Conservation (phyloP, 345 rosid species). For the Sisymbrium altissimum region DNA sequence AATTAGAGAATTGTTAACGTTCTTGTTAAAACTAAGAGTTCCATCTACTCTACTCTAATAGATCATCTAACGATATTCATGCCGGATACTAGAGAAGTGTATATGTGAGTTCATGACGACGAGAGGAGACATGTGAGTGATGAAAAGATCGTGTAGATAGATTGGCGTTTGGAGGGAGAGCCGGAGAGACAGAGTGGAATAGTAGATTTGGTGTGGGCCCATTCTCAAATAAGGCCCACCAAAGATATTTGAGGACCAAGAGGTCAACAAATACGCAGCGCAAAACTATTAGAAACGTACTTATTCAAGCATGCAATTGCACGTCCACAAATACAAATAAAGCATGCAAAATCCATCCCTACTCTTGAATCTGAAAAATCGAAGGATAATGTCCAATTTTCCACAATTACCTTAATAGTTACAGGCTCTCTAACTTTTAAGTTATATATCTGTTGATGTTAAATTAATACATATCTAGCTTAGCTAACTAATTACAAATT, state of each 20-base stretch:
- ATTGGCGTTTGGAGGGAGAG: slow-evolving; percentile 6
- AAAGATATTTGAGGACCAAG: slow-evolving; percentile 29
- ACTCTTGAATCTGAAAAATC: slow-evolving; percentile 5
- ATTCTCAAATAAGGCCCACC: slow-evolving; percentile 23
- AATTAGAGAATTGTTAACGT: not conserved
- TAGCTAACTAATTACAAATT: not conserved
- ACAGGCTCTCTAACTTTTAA: not conserved
- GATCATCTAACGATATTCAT: not conserved
- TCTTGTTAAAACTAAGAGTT: not conserved
- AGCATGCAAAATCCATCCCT: slow-evolving; percentile 19
- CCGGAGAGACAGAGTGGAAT: not conserved
- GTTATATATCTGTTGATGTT: not conserved
- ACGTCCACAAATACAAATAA: slow-evolving; percentile 19
- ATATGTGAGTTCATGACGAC: not conserved
- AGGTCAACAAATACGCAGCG: slow-evolving; percentile 5
- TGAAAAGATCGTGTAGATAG: slow-evolving; percentile 6
- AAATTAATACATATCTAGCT: not conserved
- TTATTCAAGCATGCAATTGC: slow-evolving; percentile 25
- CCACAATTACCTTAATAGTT: not conserved
- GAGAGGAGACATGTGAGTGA: slow-evolving; percentile 14
- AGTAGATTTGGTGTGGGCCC: slow-evolving; percentile 30
- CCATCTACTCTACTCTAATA: not conserved
- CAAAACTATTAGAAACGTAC: slow-evolving; percentile 12
- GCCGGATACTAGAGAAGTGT: slow-evolving; percentile 5
- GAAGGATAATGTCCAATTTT: not conserved